Percentiles rank a stretch among this genome's conserved stretches.
Conservation (phyloP, 148 eudicot species). For the Polygonum aviculare region DNA sequence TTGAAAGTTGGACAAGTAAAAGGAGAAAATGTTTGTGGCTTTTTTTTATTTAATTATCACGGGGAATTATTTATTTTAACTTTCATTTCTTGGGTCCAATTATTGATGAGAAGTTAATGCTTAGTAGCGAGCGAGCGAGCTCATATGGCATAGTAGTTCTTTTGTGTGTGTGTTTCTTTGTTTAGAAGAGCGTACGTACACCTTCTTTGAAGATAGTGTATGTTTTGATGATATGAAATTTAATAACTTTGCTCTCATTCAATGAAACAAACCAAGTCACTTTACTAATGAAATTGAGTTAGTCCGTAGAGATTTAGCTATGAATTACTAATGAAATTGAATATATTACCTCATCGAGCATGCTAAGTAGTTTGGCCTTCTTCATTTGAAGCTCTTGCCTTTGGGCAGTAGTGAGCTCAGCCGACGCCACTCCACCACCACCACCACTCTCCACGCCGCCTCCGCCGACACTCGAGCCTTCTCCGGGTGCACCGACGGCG, state of each 20-base stretch:
- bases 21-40: background rate
- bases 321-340: background rate
- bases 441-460: slow-evolving; percentile 2
- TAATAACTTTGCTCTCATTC: too few relatives aligned
- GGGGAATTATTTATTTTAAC: background rate
- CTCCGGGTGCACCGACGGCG: slow-evolving; percentile 12
- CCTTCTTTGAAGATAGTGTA: too few relatives aligned
- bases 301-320: background rate
- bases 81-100: background rate
- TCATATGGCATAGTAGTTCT: background rate
- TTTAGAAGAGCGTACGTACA: too few relatives aligned
- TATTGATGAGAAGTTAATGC: background rate
- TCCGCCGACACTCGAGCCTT: background rate
- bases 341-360: slow-evolving; percentile 83
- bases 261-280: background rate
- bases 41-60: background rate
- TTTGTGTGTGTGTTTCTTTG: background rate
- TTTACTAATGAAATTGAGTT: background rate
- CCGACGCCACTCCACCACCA: slow-evolving; percentile 17
- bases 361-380: slow-evolving; percentile 64
- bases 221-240: too few relatives aligned
- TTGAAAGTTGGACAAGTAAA: background rate
- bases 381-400: slow-evolving; percentile 75
- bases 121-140: too few relatives aligned
- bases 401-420: slow-evolving; percentile 42